Evolutionary conservation across 1,284 basidiomycete genomes (phyloP).

Genomic region (Fomitopsis palustris): DNA sequence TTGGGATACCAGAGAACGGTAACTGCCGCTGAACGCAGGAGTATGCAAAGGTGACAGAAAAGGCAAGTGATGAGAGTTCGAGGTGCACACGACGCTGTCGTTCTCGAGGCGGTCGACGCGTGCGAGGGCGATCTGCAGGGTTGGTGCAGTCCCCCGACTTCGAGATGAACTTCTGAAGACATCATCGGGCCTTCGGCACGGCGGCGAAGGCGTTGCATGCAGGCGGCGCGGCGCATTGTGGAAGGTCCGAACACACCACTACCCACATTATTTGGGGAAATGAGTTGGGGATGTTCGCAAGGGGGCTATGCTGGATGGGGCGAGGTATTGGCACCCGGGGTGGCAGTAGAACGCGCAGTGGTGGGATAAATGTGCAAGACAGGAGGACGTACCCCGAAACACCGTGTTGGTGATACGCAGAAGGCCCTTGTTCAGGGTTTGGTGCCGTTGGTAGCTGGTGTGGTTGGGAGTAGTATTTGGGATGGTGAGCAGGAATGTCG

Average conservation of each 20-base stretch:
- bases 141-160: background rate
- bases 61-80: background rate
- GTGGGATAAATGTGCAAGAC: background rate
- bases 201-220: background rate
- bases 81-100: background rate
- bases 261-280: background rate
- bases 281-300: background rate
- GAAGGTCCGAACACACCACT: background rate
- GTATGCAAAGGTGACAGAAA: background rate
- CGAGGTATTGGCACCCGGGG: background rate
- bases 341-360: background rate
- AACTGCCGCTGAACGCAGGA: background rate
- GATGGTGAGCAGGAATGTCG: background rate
- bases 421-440: background rate
- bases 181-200: background rate
- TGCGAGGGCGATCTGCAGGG: background rate
- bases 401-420: background rate
- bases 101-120: background rate
- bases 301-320: background rate
- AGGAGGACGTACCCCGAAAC: background rate
- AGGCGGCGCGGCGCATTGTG: background rate
- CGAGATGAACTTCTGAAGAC: background rate
- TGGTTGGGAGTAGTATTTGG: constrained; percentile 2
- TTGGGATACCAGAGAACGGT: background rate
- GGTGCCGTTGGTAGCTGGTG: background rate